Percentiles rank a stretch among this genome's conserved stretches.
Evolutionary conservation across 2,329 filamentous ascomycete genomes (phyloP).

Genomic region (Aureobasidium uvarum): DNA sequence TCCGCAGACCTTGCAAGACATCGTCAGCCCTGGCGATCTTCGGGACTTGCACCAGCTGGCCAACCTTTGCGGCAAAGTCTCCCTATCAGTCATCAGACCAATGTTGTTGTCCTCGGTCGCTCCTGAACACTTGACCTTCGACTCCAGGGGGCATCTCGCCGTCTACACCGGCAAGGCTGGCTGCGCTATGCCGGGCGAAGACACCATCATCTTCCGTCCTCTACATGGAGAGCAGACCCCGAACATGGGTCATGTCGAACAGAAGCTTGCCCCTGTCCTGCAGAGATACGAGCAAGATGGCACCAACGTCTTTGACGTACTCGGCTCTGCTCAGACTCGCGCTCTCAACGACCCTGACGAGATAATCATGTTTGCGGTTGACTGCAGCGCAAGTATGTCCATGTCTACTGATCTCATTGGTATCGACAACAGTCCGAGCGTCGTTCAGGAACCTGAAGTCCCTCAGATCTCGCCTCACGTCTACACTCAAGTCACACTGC

Average conservation of each 20-base stretch:
- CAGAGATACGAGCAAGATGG: conserved; percentile 37
- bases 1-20: neutral
- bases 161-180: conserved; percentile 41
- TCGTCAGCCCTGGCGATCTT: conserved; percentile 30
- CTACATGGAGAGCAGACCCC: conserved; percentile 36
- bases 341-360: conserved; percentile 38
- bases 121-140: conserved; percentile 40
- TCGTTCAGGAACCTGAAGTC: neutral
- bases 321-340: conserved; percentile 35
- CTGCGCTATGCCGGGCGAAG: conserved; percentile 38
- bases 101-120: conserved; percentile 35
- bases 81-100: conserved; percentile 37
- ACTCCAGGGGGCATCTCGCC: conserved; percentile 38
- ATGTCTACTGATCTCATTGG: conserved; percentile 37
- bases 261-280: conserved; percentile 39
- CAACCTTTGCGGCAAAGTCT: conserved; percentile 36
- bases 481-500: conserved; percentile 28
- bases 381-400: conserved; percentile 39
- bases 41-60: conserved; percentile 36
- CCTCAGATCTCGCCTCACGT: neutral
- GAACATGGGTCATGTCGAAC: conserved; percentile 40
- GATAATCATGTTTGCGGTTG: conserved; percentile 40
- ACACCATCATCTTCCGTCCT: conserved; percentile 40
- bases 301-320: conserved; percentile 39
- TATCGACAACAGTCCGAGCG: conserved; percentile 31